These are phyloP conservation scores for Pythium aphanidermatum DNA, from an alignment of 352 stramenopile genomes.

Conservation along the genomic window DNA sequence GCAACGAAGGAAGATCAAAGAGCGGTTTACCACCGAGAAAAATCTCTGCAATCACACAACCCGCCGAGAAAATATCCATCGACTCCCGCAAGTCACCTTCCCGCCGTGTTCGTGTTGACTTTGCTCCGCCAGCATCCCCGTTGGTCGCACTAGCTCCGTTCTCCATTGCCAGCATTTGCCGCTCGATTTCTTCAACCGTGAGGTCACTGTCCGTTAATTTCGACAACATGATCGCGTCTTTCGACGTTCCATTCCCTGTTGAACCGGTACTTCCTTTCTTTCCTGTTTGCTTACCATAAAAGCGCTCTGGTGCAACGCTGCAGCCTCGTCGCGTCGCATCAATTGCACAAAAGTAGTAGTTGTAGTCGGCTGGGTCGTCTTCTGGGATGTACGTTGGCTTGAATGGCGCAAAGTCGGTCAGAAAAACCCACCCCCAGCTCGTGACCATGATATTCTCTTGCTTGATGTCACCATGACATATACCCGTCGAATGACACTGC, in stretches of 20 bases:
- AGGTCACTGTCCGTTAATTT: constrained; percentile 31
- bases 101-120: constrained; percentile 29
- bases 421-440: constrained; percentile 96
- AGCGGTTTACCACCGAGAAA: constrained; percentile 94
- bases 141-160: constrained; percentile 15
- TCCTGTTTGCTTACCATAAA: constrained; percentile 41
- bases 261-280: constrained; percentile 3
- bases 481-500: constrained; percentile 88
- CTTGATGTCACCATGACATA: constrained; percentile 98
- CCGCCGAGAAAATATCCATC: constrained; percentile 98
- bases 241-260: constrained; percentile 22
- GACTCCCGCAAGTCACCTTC: constrained; percentile 72
- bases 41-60: constrained; percentile 96
- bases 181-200: constrained; percentile 36
- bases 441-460: constrained; percentile 98
- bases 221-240: constrained; percentile 45
- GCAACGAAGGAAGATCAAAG: constrained; percentile 91
- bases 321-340: constrained; percentile 87
- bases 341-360: constrained; percentile 92
- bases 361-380: constrained; percentile 94
- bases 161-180: constrained; percentile 57
- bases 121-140: too few relatives aligned
- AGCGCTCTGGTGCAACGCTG: constrained; percentile 95
- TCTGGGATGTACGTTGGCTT: constrained; percentile 94
- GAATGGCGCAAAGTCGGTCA: constrained; percentile 96